Base-by-base conservation (phyloP, 768 basidiomycete species). In the Boletus rubropictus region DNA sequence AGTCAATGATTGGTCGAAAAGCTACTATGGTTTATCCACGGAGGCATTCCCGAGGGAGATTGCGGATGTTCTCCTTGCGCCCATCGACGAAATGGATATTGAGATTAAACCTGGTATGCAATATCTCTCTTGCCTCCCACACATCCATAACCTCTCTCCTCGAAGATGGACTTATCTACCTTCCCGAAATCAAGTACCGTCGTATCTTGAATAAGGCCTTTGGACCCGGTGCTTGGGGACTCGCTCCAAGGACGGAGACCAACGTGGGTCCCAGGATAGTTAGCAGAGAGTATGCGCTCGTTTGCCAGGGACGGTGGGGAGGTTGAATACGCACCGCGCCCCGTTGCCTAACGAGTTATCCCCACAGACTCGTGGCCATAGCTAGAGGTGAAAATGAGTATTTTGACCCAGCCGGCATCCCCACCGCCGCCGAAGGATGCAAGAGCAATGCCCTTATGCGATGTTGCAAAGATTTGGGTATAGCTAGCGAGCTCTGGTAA, bases 361-460 rank as follows among this genome's bases (percentile, higher is more conserved):
- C 37, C 40, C 11, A 5, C 50, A 95, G 94, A 46, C 72, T 98
- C 15, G 91, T 97, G 3, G 87, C 80, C 8, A 82, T 97, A 52
- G 88, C 95, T 3, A 77, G 94, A 41, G 95, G 95, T 25, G 95
- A 98, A 69, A 93, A 97, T 56, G 91, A 96, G 56, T 97, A 93
- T 67, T 98, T 97, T 57, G 92, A 94, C 59, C 84, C 88, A 7
- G 76, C 78, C 1, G 91, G 92, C 12, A 82, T 98, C 41, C 80
- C 95, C 2, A 98, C 95, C 0, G 95, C 95, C 0, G 89, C 87
- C 0, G 95, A 98, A 64, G 91, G 85, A 0, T 90, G 87, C 71
- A 98, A 97, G 68, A 91, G 89, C 62, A 98, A 98, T 53, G 95
- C 95, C 1, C 72, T 98, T 25, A 96, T 97, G 94, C 75, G 95